Evolutionary conservation across 2,329 filamentous ascomycete species (phyloP).

Genomic region (Herpomyces periplanetae): DNA sequence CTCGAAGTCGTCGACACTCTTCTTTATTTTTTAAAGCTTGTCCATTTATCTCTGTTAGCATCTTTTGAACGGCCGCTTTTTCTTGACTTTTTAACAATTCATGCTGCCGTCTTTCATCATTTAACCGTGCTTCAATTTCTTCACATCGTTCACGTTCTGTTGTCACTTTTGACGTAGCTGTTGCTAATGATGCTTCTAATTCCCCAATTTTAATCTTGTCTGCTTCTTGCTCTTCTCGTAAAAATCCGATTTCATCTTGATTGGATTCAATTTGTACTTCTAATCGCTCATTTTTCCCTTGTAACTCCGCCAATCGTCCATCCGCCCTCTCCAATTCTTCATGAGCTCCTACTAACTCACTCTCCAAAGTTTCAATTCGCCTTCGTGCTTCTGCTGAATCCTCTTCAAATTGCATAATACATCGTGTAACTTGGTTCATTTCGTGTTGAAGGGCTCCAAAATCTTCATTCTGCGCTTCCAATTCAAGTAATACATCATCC

Average conservation of each 20-base stretch:
- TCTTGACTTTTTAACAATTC: conserved; percentile 55
- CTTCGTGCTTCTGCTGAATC: conserved; percentile 40
- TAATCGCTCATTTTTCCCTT: conserved; percentile 51
- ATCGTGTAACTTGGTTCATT: conserved; percentile 65
- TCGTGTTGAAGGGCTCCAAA: conserved; percentile 69
- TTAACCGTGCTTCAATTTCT: conserved; percentile 19
- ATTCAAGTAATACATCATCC: no score
- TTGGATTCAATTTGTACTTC: conserved; percentile 69
- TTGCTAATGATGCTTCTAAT: conserved; percentile 42
- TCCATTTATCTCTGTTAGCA: conserved; percentile 63
- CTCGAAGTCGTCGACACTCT: conserved; percentile 39
- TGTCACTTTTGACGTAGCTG: conserved; percentile 33
- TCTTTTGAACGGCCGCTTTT: conserved; percentile 74
- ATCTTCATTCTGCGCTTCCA: conserved; percentile 41
- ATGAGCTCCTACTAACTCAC: conserved; percentile 44
- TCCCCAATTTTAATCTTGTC: conserved; percentile 96
- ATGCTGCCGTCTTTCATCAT: conserved; percentile 42
- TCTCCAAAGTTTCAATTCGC: conserved; percentile 42
- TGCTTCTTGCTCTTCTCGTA: conserved; percentile 76
- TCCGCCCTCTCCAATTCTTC: conserved; percentile 56
- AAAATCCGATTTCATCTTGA: conserved; percentile 67
- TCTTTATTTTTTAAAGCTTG: conserved; percentile 50
- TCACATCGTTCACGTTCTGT: conserved; percentile 33
- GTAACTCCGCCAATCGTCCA: conserved; percentile 40
- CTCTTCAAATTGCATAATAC: conserved; percentile 51